Evolutionary conservation across 2,329 filamentous ascomycete species (phyloP).

Genomic region (Hymenoscyphus occultus): DNA sequence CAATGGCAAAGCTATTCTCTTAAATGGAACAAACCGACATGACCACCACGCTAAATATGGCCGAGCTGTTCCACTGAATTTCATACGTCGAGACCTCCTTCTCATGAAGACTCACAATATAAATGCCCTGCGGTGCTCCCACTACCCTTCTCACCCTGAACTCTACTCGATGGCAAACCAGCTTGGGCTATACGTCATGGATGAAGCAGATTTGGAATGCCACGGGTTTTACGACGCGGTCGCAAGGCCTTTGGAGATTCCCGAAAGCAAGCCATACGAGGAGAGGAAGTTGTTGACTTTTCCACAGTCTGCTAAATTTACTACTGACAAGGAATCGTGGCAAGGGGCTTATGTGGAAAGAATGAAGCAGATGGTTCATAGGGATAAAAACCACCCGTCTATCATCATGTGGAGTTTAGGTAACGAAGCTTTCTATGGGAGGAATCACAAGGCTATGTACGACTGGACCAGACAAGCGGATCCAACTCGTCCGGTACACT

Average conservation of each 20-base stretch:
- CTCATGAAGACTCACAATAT: slow-evolving; percentile 58
- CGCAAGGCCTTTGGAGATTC: slow-evolving; percentile 26
- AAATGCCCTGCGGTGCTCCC: slow-evolving; percentile 66
- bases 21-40: slow-evolving; percentile 58
- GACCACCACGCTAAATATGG: slow-evolving; percentile 62
- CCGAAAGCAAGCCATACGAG: slow-evolving; percentile 39
- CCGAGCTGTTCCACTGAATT: slow-evolving; percentile 49
- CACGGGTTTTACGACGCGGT: slow-evolving; percentile 48
- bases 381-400: slow-evolving; percentile 55
- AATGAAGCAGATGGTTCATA: slow-evolving; percentile 50
- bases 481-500: slow-evolving; percentile 52
- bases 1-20: slow-evolving; percentile 51
- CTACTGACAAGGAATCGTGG: slow-evolving; percentile 48
- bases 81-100: slow-evolving; percentile 48
- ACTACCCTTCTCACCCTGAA: slow-evolving; percentile 60
- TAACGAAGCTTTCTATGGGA: slow-evolving; percentile 57
- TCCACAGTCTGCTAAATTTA: slow-evolving; percentile 49
- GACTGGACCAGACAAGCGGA: slow-evolving; percentile 51
- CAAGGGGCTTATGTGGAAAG: slow-evolving; percentile 54
- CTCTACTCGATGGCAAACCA: slow-evolving; percentile 62
- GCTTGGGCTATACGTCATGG: slow-evolving; percentile 62
- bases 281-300: slow-evolving; percentile 44
- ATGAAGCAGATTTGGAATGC: slow-evolving; percentile 54
- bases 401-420: slow-evolving; percentile 58
- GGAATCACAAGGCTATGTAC: slow-evolving; percentile 55